Conservation (phyloP, 352 stramenopile species). For the Globisporangium uncinulatum region DNA sequence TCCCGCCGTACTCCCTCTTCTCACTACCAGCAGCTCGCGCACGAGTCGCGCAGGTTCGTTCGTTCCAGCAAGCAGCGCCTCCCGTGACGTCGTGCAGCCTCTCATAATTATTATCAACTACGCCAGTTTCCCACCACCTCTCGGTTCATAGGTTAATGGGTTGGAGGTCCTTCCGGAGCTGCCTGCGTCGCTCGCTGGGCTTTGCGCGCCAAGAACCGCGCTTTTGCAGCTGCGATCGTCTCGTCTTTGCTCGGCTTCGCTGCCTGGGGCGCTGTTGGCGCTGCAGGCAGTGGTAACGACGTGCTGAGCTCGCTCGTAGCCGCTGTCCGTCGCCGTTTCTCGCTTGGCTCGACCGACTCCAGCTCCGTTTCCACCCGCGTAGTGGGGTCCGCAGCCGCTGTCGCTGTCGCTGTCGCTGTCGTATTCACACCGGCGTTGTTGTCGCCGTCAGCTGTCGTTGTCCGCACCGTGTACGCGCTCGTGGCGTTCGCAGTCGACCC, state of each 20-base stretch:
- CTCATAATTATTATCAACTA: too few species aligned
- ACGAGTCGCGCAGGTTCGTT: too few species aligned
- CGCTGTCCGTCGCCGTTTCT: constrained; percentile 15
- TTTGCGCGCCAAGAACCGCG: constrained; percentile 85
- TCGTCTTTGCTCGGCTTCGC: constrained; percentile 61
- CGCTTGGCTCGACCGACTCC: too few species aligned
- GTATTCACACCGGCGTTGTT: neutral
- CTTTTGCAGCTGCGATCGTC: constrained; percentile 65
- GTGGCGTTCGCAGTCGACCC: constrained; percentile 53
- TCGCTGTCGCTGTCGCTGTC: neutral
- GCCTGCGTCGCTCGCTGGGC: constrained; percentile 27
- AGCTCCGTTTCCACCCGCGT: constrained; percentile 1
- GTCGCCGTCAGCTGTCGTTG: neutral
- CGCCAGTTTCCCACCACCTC: too few species aligned
- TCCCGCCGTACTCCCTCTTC: neutral
- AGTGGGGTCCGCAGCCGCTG: too few species aligned
- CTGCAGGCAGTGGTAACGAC: neutral
- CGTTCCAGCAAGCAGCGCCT: too few species aligned
- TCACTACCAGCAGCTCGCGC: neutral
- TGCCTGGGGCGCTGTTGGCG: neutral
- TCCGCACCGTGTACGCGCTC: constrained; percentile 80
- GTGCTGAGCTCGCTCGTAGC: neutral
- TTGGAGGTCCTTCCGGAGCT: neutral
- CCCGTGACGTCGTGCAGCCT: too few species aligned
- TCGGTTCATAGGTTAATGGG: too few species aligned